Evolutionary conservation across 78 protist species (phyloP).

Genomic region (Creolimax fragrantissima): DNA sequence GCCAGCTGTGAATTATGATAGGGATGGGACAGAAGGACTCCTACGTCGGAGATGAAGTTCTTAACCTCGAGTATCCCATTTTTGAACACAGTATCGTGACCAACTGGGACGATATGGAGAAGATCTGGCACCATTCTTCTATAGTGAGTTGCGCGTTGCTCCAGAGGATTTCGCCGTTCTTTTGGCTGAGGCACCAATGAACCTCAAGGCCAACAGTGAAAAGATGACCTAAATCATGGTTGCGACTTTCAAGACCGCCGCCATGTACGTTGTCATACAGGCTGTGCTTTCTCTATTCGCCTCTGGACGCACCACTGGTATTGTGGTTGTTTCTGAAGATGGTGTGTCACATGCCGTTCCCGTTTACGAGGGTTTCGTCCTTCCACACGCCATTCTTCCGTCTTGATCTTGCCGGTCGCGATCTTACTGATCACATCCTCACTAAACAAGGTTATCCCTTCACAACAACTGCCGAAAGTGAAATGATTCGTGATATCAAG

Average conservation of each 20-base stretch:
- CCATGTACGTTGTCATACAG: slow-evolving; percentile 69
- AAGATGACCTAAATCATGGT: slow-evolving; percentile 83
- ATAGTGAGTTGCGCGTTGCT: slow-evolving; percentile 74
- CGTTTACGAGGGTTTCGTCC: slow-evolving; percentile 35
- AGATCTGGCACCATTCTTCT: slow-evolving; percentile 90
- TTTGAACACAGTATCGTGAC: slow-evolving; percentile 92
- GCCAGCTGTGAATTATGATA: slow-evolving; percentile 48
- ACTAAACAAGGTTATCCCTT: slow-evolving; percentile 49
- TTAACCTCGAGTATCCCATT: slow-evolving; percentile 70
- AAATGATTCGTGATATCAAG: slow-evolving; percentile 82
- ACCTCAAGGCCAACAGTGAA: slow-evolving; percentile 86
- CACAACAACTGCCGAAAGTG: slow-evolving; percentile 72
- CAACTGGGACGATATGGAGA: slow-evolving; percentile 95
- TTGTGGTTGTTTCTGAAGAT: slow-evolving; percentile 65
- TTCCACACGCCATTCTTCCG: not conserved
- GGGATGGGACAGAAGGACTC: slow-evolving; percentile 65
- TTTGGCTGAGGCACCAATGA: slow-evolving; percentile 77
- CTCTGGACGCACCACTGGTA: slow-evolving; percentile 76
- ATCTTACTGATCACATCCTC: slow-evolving; percentile 71
- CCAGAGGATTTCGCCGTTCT: slow-evolving; percentile 90
- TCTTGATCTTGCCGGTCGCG: slow-evolving; percentile 63
- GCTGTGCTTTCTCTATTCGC: slow-evolving; percentile 80
- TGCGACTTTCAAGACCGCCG: slow-evolving; percentile 81
- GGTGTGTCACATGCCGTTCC: slow-evolving; percentile 79
- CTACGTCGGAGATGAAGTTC: slow-evolving; percentile 78